Base-by-base conservation (phyloP, 2,329 filamentous ascomycete genomes). In the Metarhizium album region DNA sequence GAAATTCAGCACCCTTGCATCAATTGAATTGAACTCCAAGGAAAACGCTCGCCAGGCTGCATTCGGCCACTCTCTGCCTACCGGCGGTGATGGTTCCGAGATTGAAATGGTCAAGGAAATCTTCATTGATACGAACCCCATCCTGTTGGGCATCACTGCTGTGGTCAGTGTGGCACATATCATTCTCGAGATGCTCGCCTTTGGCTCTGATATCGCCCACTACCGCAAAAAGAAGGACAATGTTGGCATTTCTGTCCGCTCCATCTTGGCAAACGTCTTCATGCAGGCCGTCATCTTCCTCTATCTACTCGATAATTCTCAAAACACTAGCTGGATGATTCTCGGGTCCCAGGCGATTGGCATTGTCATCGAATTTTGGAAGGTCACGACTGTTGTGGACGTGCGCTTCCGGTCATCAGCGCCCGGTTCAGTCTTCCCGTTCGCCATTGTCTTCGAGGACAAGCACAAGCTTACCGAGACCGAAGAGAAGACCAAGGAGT, bases 161-260 rank as follows among this genome's bases (percentile, higher is more conserved):
- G 68, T 94, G 8, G 93, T 95, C 59, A 90, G 83, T 56, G 78
- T 98, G 52, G 76, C 93, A 38, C 93, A 98, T 71, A 90, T 95
- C 78, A 74, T 98, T 59, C 91, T 98, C 56, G 93, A 98, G 70
- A 90, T 87, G 63, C 79, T 98, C 33, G 93, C 93, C 2, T 98
- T 98, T 74, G 95, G 95, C 63, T 95, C 86, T 64, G 93, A 98
- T 65, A 95, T 98, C 65, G 83, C 90, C 46, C 93, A 98, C 70
- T 98, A 93, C 82, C 88, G 90, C 65, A 96, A 97, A 75, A 98
- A 98, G 84, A 98, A 98, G 76, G 94, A 97, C 72, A 93, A 95
- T 53, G 87, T 98, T 27, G 93, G 93, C 56, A 95, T 95, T 45
- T 96, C 90, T 1, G 86, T 98, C 53, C 89, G 93, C 52, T 94